These are phyloP conservation scores for Gaeumannomyces sp. DNA, from an alignment of 2,329 filamentous ascomycete species.

Conservation along the genomic window DNA sequence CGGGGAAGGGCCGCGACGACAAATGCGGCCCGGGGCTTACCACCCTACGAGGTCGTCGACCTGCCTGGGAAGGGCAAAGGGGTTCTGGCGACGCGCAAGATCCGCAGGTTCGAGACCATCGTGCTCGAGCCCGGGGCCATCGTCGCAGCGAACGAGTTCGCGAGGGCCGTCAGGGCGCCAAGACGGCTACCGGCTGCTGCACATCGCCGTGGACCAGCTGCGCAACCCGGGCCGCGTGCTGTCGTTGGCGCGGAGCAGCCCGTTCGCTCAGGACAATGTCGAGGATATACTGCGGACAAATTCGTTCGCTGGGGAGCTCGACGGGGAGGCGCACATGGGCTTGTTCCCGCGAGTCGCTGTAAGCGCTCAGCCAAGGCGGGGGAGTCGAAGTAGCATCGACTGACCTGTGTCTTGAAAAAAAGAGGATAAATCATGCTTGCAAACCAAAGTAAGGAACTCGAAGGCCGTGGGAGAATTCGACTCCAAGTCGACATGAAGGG, in stretches of 20 bases:
- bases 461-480: too few species aligned
- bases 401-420: neutral
- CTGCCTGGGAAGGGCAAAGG: constrained; percentile 28
- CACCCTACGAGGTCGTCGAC: constrained; percentile 25
- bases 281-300: constrained; percentile 31
- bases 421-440: constrained; percentile 29
- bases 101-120: constrained; percentile 27
- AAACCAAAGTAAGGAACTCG: constrained; percentile 26
- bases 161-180: constrained; percentile 19
- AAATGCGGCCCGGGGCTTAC: neutral
- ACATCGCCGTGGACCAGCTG: constrained; percentile 24
- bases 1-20: too few species aligned
- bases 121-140: constrained; percentile 35
- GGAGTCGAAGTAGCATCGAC: neutral
- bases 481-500: too few species aligned
- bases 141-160: constrained; percentile 25
- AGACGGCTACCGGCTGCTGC: constrained; percentile 24
- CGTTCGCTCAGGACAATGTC: constrained; percentile 22
- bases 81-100: constrained; percentile 26
- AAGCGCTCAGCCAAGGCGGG: neutral
- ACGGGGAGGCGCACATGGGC: constrained; percentile 18
- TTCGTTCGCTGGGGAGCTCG: constrained; percentile 23
- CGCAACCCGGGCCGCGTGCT: constrained; percentile 22
- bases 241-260: constrained; percentile 23
- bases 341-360: neutral